phyloP scores from a whole-genome alignment of 768 basidiomycete genomes.

The Boletus sp. region DNA sequence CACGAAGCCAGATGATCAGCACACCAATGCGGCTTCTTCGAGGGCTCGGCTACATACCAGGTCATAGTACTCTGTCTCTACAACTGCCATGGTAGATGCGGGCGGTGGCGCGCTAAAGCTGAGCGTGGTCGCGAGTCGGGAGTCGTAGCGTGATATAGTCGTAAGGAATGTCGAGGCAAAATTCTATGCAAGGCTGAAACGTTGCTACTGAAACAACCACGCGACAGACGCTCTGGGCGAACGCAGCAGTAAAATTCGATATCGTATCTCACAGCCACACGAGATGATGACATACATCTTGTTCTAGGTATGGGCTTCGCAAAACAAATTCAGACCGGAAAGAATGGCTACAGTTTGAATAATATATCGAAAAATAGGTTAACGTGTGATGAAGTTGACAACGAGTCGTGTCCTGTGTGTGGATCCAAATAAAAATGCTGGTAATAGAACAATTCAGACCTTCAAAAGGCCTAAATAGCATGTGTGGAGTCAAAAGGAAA shows the following conservation, averaged over 20 bases:
- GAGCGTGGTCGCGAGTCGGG: not conserved
- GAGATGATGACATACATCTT: conserved; percentile 18
- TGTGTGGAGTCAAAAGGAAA: conserved; percentile 1
- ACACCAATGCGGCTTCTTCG: not conserved
- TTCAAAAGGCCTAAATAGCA: conserved; percentile 1
- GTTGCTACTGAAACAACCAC: conserved; percentile 7
- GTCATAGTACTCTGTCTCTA: conserved; percentile 89
- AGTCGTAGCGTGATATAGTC: conserved; percentile 9
- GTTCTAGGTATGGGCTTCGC: not conserved
- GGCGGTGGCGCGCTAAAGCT: not conserved
- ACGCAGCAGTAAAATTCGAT: not conserved
- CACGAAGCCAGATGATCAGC: conserved; percentile 1
- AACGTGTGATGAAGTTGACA: conserved; percentile 15
- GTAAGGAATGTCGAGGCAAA: not conserved
- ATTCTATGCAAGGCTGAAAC: not conserved
- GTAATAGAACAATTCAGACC: conserved; percentile 16
- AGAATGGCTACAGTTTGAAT: conserved; percentile 32
- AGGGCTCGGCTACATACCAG: conserved; percentile 47
- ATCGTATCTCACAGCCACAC: conserved; percentile 29
- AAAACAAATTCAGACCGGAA: conserved; percentile 6
- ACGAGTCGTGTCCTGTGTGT: conserved; percentile 18
- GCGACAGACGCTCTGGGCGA: not conserved
- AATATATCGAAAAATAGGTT: conserved; percentile 28
- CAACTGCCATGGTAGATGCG: conserved; percentile 67
- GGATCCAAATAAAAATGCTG: conserved; percentile 23